These are phyloP conservation scores for Apocynum venetum DNA, from an alignment of 257 asterid genomes.

Conservation along the genomic window DNA sequence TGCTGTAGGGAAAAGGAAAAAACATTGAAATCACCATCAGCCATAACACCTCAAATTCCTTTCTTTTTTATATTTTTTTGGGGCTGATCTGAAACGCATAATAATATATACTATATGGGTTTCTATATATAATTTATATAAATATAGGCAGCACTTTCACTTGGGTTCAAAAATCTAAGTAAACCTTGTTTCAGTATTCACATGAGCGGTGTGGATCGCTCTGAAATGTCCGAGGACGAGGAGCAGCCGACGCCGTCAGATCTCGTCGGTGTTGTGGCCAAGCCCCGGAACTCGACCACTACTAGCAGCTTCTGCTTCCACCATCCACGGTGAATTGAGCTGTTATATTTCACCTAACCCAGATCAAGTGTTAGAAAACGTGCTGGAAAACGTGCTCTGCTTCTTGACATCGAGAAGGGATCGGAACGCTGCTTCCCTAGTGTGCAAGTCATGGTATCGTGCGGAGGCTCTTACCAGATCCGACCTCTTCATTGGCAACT, in stretches of 20 bases:
- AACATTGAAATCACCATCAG: slow-evolving; percentile 13
- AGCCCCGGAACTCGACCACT: slow-evolving; percentile 18
- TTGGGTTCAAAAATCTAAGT: slow-evolving; percentile 24
- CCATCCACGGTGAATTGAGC: slow-evolving; percentile 13
- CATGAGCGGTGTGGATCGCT: slow-evolving; percentile 38
- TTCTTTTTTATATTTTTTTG: neutral
- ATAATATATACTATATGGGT: neutral
- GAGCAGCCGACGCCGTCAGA: slow-evolving; percentile 29
- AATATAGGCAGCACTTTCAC: neutral
- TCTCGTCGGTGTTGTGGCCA: slow-evolving; percentile 21
- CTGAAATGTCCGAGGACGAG: slow-evolving; percentile 46
- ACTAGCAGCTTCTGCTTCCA: slow-evolving; percentile 11
- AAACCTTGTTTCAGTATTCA: slow-evolving; percentile 10
- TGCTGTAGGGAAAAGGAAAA: neutral
- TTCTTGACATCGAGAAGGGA: slow-evolving; percentile 42
- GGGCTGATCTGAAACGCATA: slow-evolving; percentile 13
- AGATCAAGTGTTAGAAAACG: slow-evolving; percentile 48
- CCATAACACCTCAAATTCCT: slow-evolving; percentile 1
- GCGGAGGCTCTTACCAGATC: slow-evolving; percentile 54
- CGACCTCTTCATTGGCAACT: slow-evolving; percentile 50
- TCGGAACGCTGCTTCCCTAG: slow-evolving; percentile 52
- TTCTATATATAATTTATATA: slow-evolving; percentile 5
- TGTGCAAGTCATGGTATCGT: slow-evolving; percentile 48
- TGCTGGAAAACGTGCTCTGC: slow-evolving; percentile 47
- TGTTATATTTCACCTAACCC: slow-evolving; percentile 24